These are phyloP conservation scores for Capronia americana DNA, from an alignment of 2,329 filamentous ascomycete genomes.

Conservation along the genomic window DNA sequence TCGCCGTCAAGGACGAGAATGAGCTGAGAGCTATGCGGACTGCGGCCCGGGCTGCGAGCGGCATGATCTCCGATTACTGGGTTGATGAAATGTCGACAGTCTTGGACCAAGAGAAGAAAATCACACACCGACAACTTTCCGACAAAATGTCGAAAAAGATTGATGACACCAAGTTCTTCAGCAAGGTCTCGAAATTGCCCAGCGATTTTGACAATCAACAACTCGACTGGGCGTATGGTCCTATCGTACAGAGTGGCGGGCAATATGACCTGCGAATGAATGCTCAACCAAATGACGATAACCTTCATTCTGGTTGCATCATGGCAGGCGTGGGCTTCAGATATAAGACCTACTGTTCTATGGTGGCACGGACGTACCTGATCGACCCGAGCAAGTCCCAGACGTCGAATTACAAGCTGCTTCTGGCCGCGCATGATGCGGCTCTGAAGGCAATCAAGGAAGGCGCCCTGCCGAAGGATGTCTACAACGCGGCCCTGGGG, in stretches of 20 bases:
- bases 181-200: conserved; percentile 79
- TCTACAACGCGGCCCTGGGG: conserved; percentile 84
- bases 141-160: conserved; percentile 89
- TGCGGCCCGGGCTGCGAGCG: conserved; percentile 90
- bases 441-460: conserved; percentile 90
- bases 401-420: conserved; percentile 89
- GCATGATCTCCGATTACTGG: conserved; percentile 94
- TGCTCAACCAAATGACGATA: conserved; percentile 72
- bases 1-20: conserved; percentile 92
- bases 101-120: conserved; percentile 94
- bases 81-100: conserved; percentile 98
- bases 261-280: conserved; percentile 89
- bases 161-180: conserved; percentile 93
- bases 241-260: conserved; percentile 91
- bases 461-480: conserved; percentile 82
- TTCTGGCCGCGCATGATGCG: conserved; percentile 83
- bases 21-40: conserved; percentile 95
- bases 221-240: conserved; percentile 92
- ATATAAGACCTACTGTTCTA: conserved; percentile 94
- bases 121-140: conserved; percentile 85
- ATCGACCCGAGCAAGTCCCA: conserved; percentile 97
- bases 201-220: conserved; percentile 85
- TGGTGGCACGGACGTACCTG: conserved; percentile 90
- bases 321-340: conserved; percentile 88
- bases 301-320: conserved; percentile 89